These are phyloP conservation scores for Neurospora sp. DNA, from an alignment of 495 filamentous ascomycete species.

Conservation along the genomic window DNA sequence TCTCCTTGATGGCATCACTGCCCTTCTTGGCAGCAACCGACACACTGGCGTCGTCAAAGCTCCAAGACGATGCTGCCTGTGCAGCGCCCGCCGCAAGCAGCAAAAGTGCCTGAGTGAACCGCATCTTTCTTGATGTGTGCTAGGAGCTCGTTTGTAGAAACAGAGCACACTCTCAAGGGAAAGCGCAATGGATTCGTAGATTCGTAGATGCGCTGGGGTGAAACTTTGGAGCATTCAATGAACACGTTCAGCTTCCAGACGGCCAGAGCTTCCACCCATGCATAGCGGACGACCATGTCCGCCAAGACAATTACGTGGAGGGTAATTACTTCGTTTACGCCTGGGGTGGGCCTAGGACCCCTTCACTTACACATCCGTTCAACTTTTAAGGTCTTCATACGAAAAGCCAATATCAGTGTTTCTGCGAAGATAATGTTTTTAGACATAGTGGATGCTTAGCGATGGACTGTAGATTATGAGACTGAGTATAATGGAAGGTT, in stretches of 20 bases:
- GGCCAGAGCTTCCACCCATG: conserved; percentile 2
- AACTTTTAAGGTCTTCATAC: too few species aligned
- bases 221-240: conserved; percentile 8
- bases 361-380: not conserved
- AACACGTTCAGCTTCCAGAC: conserved; percentile 22
- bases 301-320: conserved; percentile 11
- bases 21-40: conserved; percentile 62
- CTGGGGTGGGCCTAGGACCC: not conserved
- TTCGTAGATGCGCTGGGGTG: not conserved
- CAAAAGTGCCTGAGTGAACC: conserved; percentile 37
- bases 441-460: too few species aligned
- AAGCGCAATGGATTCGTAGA: not conserved
- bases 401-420: too few species aligned
- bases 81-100: conserved; percentile 35
- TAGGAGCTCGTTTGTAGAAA: conserved; percentile 3
- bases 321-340: not conserved
- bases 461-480: too few species aligned
- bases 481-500: too few species aligned
- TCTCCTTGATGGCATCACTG: conserved; percentile 58
- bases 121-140: conserved; percentile 29
- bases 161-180: not conserved
- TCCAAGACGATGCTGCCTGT: conserved; percentile 67
- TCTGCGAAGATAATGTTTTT: too few species aligned
- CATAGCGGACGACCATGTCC: conserved; percentile 1
- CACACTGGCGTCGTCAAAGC: conserved; percentile 76